Percentiles rank a stretch among this genome's conserved stretches.
phyloP scores from a whole-genome alignment of 352 stramenopile species.

The Thraustotheca clavata region DNA sequence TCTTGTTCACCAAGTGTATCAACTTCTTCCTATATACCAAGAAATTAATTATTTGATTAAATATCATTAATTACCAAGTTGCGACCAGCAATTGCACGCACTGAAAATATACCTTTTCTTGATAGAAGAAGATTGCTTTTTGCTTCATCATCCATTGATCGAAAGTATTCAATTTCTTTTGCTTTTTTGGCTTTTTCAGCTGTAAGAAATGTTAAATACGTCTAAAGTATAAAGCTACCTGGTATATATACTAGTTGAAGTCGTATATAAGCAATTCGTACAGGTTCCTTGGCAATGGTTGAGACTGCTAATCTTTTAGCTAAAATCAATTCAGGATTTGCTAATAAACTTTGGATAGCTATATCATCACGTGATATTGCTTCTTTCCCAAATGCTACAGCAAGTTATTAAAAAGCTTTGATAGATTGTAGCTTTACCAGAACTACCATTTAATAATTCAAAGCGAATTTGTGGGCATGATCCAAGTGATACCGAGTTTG shows the following conservation, averaged over 20 bases:
- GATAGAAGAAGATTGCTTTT: neutral
- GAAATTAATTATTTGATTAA: neutral
- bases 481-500: conserved; percentile 15
- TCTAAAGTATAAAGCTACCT: neutral
- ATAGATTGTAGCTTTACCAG: neutral
- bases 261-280: neutral
- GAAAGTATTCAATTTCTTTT: neutral
- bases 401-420: neutral
- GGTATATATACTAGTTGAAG: neutral
- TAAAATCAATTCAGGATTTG: neutral
- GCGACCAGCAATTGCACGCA: conserved; percentile 35
- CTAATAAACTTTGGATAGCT: conserved; percentile 1
- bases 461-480: conserved; percentile 32
- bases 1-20: conserved; percentile 45
- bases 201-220: neutral
- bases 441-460: conserved; percentile 26
- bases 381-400: conserved; percentile 18
- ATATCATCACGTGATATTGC: conserved; percentile 12
- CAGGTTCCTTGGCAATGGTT: neutral
- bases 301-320: conserved; percentile 12
- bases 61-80: conserved; percentile 25
- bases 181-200: neutral
- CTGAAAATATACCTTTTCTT: conserved; percentile 27
- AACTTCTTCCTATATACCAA: conserved; percentile 24
- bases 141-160: neutral